These are phyloP conservation scores for Phaeomoniella chlamydospora DNA, from an alignment of 2,329 filamentous ascomycete genomes.

Conservation along the genomic window DNA sequence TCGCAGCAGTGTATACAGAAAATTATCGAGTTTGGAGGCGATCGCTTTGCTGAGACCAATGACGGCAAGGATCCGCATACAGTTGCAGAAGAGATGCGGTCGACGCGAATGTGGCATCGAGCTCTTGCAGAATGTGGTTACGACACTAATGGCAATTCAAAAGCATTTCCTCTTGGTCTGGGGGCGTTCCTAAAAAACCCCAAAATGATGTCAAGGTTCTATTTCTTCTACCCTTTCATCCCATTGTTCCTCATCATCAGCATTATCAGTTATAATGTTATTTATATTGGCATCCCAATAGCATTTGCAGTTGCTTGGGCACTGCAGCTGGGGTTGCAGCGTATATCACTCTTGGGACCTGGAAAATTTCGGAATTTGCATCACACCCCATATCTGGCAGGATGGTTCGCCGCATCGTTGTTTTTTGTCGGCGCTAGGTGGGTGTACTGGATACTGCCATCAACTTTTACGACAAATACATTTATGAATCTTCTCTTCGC, in stretches of 20 bases:
- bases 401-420: slow-evolving; percentile 77
- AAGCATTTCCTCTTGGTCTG: slow-evolving; percentile 57
- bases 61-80: slow-evolving; percentile 81
- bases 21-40: slow-evolving; percentile 86
- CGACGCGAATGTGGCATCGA: slow-evolving; percentile 63
- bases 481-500: slow-evolving; percentile 67
- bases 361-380: neutral
- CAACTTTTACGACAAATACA: slow-evolving; percentile 50
- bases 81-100: slow-evolving; percentile 85
- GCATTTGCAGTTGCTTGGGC: slow-evolving; percentile 48
- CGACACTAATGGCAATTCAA: slow-evolving; percentile 59
- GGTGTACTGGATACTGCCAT: slow-evolving; percentile 61
- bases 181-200: slow-evolving; percentile 61
- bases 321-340: neutral
- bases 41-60: slow-evolving; percentile 77
- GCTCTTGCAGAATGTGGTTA: slow-evolving; percentile 77
- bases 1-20: slow-evolving; percentile 82
- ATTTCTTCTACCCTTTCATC: slow-evolving; percentile 78
- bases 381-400: slow-evolving; percentile 33
- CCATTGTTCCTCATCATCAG: slow-evolving; percentile 58
- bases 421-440: slow-evolving; percentile 71
- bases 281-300: slow-evolving; percentile 64
- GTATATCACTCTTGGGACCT: slow-evolving; percentile 26
- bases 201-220: slow-evolving; percentile 66
- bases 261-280: slow-evolving; percentile 57